Base-by-base conservation (phyloP, 2,329 filamentous ascomycete genomes). In the Botryosphaeria dothidea region DNA sequence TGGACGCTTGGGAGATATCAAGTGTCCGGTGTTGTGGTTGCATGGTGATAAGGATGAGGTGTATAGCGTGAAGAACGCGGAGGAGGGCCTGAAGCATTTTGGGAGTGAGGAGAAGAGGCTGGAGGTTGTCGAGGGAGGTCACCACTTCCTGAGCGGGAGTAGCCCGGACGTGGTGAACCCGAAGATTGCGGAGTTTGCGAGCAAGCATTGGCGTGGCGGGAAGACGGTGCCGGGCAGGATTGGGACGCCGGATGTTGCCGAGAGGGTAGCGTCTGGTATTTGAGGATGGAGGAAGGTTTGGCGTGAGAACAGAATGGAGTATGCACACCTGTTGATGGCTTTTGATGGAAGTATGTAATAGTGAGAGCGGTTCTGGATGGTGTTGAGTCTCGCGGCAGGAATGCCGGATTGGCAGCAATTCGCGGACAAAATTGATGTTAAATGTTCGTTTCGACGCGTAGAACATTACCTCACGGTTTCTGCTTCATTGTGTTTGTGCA, bases 11-110 rank as follows among this genome's bases (percentile, higher is more conserved):
- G 74, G 71, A 3, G 82, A 85, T 71, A 74, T 86, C 3, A 71
- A 69, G 49, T 84, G 83, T 71, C 84, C 83, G 0, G 82, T 86
- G 2, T 68, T 81, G 54, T 85, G 83, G 83, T 65, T 85, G 65
- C 80, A 82, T 70, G 79, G 76, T 56, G 71, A 74, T 69, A 29
- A n/a, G 31, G 78, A 82, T 68, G 72, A 67, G 8, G 79, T 82
- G 23, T 82, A 80, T 67, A 75, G 71, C 9, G 72, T 79, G 2
- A 70, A 67, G 6, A 82, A 82, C 64, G 80, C 81, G 6, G 67
- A 80, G 67, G 72, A 82, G 67, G 81, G 85, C 68, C 84, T 85
- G 64, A 74, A 80, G 68, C 68, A 81, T 29, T 85, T 86, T 64
- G 79, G 78, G 62, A 79, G 78, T 2, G 71, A 72, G 3, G 79